phyloP scores from a whole-genome alignment of 176 grass and related monocot genomes.

The Canna indica region DNA sequence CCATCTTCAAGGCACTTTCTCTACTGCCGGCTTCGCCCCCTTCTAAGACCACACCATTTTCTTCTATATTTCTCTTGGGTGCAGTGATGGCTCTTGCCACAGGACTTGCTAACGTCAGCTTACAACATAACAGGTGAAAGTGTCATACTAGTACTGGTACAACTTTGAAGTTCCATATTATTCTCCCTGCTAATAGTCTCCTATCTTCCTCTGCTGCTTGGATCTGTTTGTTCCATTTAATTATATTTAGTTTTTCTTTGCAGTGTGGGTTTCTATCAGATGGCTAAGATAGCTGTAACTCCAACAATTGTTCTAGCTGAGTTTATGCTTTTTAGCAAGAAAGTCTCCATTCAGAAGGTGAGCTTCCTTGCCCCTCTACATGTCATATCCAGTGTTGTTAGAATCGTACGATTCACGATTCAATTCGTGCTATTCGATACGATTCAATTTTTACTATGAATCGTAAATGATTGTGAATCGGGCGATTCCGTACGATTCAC shows the following conservation, averaged over 20 bases:
- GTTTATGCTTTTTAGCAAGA: conserved; percentile 72
- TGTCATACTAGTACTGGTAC: conserved; percentile 5
- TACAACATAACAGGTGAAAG: conserved; percentile 93
- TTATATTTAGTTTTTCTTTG: conserved; percentile 29
- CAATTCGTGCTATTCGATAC: no score
- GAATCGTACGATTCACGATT: no score
- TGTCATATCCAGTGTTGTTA: no score
- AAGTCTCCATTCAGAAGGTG: conserved; percentile 32
- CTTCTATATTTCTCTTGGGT: conserved; percentile 77
- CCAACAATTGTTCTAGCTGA: conserved; percentile 87
- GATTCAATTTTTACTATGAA: no score
- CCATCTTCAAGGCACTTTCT: conserved; percentile 64
- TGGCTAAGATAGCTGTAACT: conserved; percentile 97
- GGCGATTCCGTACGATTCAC: no score
- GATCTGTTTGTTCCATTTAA: background rate
- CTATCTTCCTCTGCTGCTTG: background rate
- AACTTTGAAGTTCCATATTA: background rate
- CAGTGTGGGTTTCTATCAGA: conserved; percentile 99
- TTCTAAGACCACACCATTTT: conserved; percentile 83
- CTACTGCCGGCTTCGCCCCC: conserved; percentile 70
- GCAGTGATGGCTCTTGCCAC: conserved; percentile 97
- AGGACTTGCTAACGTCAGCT: conserved; percentile 93
- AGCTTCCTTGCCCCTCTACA: background rate
- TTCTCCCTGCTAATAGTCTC: background rate
- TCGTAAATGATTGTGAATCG: no score